Evolutionary conservation across 2,329 filamentous ascomycete species (phyloP), one percentile per base, ranked within the genome.

Genomic region (Sphaerulina populicola): DNA sequence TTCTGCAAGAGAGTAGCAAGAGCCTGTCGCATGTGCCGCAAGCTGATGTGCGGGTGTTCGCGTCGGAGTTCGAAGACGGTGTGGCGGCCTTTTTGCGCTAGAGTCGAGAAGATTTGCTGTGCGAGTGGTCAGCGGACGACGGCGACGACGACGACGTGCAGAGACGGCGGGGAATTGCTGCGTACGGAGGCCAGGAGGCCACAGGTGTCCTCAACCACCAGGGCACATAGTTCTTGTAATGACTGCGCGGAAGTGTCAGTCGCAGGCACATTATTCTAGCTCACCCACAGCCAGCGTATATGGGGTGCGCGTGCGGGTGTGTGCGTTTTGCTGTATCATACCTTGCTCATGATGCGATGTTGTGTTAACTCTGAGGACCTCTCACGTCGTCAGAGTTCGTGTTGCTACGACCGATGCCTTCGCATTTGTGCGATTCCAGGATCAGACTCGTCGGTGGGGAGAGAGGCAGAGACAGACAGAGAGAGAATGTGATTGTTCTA

Each of bases 181-280:
- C 85, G 64, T 85, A 96, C 91, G 67, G 88, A 88, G 56, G 89
- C 88, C 53, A 97, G 81, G 72, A 94, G 87, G 66, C 93, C 93
- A 69, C 93, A 91, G 53, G 87, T 78, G 68, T 96, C 89, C 66
- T 89, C 83, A 57, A 97, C 84, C 57, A 96, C 79, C 67, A 94
- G 82, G 74, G 84, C 80, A 75, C 88, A 95, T 66, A 97, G 86
- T 79, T 96, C 88, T 65, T 85, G 82, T 60, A 86, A 72, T 71
- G 82, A 75, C 87, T 91, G 86, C 78, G 56, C 56, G 47, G 44
- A 48, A 47, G 37, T 47, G 53, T 59, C 53, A 55, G 55, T 54
- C 40, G 39, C 40, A 38, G 11, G 39, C 30, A 44, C 53, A 55
- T 53, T 54, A 55, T 53, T 52, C 56, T 48, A 43, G 36, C 47